Conservation (phyloP, 208 protist genomes). For the Leishmania aethiopica region DNA sequence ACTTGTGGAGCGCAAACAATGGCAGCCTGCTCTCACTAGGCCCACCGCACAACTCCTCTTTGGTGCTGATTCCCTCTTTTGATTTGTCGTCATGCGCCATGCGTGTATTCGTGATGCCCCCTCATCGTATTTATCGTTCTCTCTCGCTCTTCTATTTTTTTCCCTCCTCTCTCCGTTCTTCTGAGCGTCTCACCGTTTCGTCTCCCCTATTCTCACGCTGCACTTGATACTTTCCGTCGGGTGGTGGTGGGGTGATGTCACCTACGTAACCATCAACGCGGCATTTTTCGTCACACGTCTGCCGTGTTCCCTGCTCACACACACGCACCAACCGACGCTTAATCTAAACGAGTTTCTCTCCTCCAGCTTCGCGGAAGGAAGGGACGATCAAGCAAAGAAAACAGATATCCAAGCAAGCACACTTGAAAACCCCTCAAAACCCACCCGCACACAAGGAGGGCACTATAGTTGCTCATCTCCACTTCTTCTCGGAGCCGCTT, state of each 20-base stretch:
- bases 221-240: not conserved
- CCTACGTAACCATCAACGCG: not conserved
- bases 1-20: not conserved
- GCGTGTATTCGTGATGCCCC: not conserved
- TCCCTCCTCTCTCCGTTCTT: not conserved
- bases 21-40: not conserved
- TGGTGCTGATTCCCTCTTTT: not conserved
- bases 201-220: not conserved
- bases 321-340: not conserved
- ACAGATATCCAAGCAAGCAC: not conserved
- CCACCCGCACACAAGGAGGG: not conserved
- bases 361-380: not conserved
- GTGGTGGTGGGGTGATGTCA: not conserved
- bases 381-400: not conserved
- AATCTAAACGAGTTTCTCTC: not conserved
- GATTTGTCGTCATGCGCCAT: not conserved
- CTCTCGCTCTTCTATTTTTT: not conserved
- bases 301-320: slow-evolving; percentile 4
- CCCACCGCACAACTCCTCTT: not conserved
- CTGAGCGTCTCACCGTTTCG: not conserved
- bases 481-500: not conserved
- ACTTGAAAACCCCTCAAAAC: not conserved
- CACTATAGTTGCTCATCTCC: not conserved
- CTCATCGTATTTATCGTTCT: not conserved
- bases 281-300: slow-evolving; percentile 17